These are phyloP conservation scores for Tetracladium setigerum DNA, from an alignment of 495 filamentous ascomycete species.

Conservation along the genomic window DNA sequence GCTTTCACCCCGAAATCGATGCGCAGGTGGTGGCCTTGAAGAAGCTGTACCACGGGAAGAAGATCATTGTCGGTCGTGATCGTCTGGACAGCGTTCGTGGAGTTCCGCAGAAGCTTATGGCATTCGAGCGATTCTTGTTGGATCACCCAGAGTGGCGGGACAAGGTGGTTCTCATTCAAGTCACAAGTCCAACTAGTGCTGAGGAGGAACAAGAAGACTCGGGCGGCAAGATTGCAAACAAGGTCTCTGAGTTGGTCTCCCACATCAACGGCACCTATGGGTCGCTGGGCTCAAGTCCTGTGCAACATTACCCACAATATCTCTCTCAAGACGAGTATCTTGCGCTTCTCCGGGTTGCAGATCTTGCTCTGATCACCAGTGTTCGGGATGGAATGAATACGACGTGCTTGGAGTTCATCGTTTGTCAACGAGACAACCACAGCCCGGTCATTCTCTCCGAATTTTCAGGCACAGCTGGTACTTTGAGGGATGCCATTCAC, in stretches of 20 bases:
- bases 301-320: constrained; percentile 90
- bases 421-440: constrained; percentile 78
- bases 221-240: constrained; percentile 67
- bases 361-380: constrained; percentile 85
- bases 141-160: constrained; percentile 80
- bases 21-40: constrained; percentile 58
- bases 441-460: constrained; percentile 89
- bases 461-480: constrained; percentile 89
- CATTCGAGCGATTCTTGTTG: constrained; percentile 85
- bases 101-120: constrained; percentile 86
- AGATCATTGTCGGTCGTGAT: constrained; percentile 92
- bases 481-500: constrained; percentile 74
- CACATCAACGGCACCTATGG: constrained; percentile 87
- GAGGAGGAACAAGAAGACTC: constrained; percentile 65
- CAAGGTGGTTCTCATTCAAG: constrained; percentile 90
- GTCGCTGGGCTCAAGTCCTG: constrained; percentile 74
- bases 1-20: constrained; percentile 63
- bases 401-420: constrained; percentile 84
- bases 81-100: constrained; percentile 83
- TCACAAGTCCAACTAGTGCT: constrained; percentile 78
- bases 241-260: constrained; percentile 79
- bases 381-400: constrained; percentile 97
- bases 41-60: constrained; percentile 69
- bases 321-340: constrained; percentile 83
- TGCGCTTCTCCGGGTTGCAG: constrained; percentile 75